These are phyloP conservation scores for Arthromyces matolae DNA, from an alignment of 768 basidiomycete genomes.

Conservation along the genomic window DNA sequence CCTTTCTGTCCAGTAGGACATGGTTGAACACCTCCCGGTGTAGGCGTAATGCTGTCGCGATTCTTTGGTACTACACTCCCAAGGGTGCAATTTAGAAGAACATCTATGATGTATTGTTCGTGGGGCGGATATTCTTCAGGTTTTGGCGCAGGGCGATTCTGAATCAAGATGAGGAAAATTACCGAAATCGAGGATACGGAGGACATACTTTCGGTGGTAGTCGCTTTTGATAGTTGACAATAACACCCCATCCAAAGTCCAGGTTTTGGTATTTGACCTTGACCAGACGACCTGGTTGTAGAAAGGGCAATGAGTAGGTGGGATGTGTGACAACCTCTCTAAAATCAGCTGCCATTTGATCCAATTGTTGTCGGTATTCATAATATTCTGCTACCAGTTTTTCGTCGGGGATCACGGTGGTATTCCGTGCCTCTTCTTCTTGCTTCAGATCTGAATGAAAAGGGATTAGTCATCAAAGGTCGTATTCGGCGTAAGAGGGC, in stretches of 20 bases:
- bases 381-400: constrained; percentile 85
- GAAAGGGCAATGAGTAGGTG: constrained; percentile 89
- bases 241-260: constrained; percentile 96
- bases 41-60: constrained; percentile 47
- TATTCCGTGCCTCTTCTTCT: constrained; percentile 64
- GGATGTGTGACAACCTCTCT: constrained; percentile 93
- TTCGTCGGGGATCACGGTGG: constrained; percentile 80
- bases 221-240: constrained; percentile 90
- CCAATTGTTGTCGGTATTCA: constrained; percentile 87
- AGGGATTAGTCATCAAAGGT: background rate
- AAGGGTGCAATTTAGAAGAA: constrained; percentile 75
- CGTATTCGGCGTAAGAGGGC: background rate
- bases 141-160: constrained; percentile 67
- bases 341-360: constrained; percentile 86
- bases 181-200: background rate
- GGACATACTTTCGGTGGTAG: constrained; percentile 67
- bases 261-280: constrained; percentile 81
- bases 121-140: constrained; percentile 75
- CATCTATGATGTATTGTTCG: constrained; percentile 90
- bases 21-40: constrained; percentile 72
- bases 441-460: constrained; percentile 57
- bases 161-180: background rate
- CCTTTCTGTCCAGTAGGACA: constrained; percentile 72
- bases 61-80: constrained; percentile 62
- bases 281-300: constrained; percentile 90